Base-by-base conservation (phyloP, 208 protist species). In the Trypanosoma vivax region DNA sequence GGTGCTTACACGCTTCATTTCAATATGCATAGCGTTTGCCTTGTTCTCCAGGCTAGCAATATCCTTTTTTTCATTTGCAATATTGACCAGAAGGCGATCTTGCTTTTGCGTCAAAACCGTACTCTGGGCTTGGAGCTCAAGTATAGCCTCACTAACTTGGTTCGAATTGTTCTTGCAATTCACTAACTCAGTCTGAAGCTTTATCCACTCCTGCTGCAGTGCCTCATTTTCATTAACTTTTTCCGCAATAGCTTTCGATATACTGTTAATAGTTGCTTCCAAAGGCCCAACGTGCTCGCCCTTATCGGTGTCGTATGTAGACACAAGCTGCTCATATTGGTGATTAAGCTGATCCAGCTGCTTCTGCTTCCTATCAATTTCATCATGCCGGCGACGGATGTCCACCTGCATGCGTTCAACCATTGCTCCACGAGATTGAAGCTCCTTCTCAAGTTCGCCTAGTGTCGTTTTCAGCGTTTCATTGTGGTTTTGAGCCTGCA, bases 291-390 rank as follows among this genome's bases (percentile, higher is more conserved):
- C 70, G 59, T 96, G 87, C 57, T 97, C 92, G 16, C 79, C 86
- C 27, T 90, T 72, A 9, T 90, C 69, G 43, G 59, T 60, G 13
- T 65, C 74, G 29, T 96, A 73, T 4, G 65, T 56, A 16, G 66
- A 67, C 2, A 94, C 56, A 33, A 96, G 66, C 40, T 87, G 68
- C 50, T 96, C 94, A 54, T 96, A 96, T 50, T 94, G 88, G 33
- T 92, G 79, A 73, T 98, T 98, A 29, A 98, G 86, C 57, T 92
- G 73, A 60, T 98, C 95, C 19, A 98, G 74, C 51, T 96, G 79
- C 58, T 91, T 95, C 65, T 98, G 95, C 74, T 98, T 98, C 41
- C 88, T 77, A 60, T 97, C 94, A 48, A 98, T 96, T 50, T 97
- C 94, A 52, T 98, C 94, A 70, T 97, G 86, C 18, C 88, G 76